Conservation (phyloP, 495 filamentous ascomycete species). For the Hypoxylon lienhwacheense region DNA sequence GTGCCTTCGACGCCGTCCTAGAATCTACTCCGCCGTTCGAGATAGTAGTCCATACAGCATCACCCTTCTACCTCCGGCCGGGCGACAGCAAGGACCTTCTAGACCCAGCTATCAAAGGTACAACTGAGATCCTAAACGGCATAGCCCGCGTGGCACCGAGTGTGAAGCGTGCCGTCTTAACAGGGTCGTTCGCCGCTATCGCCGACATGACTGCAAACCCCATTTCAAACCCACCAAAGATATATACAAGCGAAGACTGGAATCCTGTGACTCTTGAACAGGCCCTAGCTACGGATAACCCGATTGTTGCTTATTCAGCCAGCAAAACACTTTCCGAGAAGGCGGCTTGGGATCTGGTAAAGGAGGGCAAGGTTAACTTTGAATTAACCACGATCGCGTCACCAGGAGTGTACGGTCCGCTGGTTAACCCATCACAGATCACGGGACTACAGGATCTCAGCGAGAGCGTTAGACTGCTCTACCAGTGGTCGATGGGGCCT, state of each 20-base stretch:
- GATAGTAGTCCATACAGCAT: constrained; percentile 57
- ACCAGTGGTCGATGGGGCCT: constrained; percentile 55
- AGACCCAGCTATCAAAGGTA: constrained; percentile 53
- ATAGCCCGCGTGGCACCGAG: constrained; percentile 63
- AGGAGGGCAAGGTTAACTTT: constrained; percentile 78
- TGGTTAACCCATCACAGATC: constrained; percentile 48
- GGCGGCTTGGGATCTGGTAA: constrained; percentile 80
- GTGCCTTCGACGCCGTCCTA: constrained; percentile 55
- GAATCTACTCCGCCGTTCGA: constrained; percentile 50
- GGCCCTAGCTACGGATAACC: constrained; percentile 43
- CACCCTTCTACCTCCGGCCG: constrained; percentile 47
- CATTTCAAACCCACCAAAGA: constrained; percentile 38
- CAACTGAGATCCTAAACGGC: constrained; percentile 52
- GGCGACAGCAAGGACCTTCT: constrained; percentile 46
- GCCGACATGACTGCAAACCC: constrained; percentile 33
- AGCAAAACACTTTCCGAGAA: constrained; percentile 51
- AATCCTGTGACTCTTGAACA: constrained; percentile 49
- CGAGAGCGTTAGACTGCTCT: constrained; percentile 64
- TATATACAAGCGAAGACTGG: constrained; percentile 49
- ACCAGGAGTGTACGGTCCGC: constrained; percentile 72
- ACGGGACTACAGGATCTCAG: constrained; percentile 64
- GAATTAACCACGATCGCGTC: constrained; percentile 68
- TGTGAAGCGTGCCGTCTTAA: constrained; percentile 54
- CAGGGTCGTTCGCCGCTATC: constrained; percentile 53
- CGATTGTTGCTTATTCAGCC: constrained; percentile 44